These are phyloP conservation scores for Erysimum cheiranthoides DNA, from an alignment of 345 rosid genomes.

Conservation along the genomic window DNA sequence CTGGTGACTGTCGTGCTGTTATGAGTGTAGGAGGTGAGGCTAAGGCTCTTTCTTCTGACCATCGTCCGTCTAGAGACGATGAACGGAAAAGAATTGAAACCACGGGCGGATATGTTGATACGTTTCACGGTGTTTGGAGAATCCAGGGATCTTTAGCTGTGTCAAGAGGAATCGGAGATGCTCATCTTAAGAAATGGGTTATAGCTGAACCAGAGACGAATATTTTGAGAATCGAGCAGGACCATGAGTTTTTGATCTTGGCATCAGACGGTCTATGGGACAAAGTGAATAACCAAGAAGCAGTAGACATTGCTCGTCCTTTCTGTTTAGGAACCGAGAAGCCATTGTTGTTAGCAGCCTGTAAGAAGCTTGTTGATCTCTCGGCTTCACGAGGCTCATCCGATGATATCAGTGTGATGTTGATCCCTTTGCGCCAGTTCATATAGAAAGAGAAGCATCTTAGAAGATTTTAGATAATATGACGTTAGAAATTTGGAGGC, in stretches of 20 bases:
- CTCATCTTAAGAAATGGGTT: constrained; percentile 74
- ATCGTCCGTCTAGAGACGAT: constrained; percentile 81
- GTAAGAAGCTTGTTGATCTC: constrained; percentile 72
- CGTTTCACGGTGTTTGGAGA: constrained; percentile 77
- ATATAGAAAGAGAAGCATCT: constrained; percentile 21
- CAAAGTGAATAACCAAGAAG: constrained; percentile 85
- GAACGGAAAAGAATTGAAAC: constrained; percentile 72
- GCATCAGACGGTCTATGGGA: constrained; percentile 97
- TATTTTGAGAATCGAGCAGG: constrained; percentile 49
- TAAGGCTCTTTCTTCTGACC: constrained; percentile 83
- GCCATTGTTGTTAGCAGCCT: constrained; percentile 63
- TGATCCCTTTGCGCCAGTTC: constrained; percentile 56
- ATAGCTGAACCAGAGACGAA: constrained; percentile 81
- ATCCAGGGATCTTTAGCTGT: constrained; percentile 85
- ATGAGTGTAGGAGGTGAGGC: constrained; percentile 77
- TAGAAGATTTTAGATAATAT: constrained; percentile 24
- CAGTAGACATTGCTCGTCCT: constrained; percentile 72
- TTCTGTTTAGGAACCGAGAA: constrained; percentile 51
- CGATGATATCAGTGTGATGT: constrained; percentile 79
- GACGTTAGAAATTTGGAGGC: constrained; percentile 28
- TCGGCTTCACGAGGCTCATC: constrained; percentile 69
- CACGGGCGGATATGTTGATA: constrained; percentile 84
- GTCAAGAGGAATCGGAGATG: constrained; percentile 84
- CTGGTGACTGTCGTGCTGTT: constrained; percentile 95
- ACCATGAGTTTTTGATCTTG: constrained; percentile 81